phyloP scores from a whole-genome alignment of 2,329 filamentous ascomycete genomes.

The Mariannaea sp. region DNA sequence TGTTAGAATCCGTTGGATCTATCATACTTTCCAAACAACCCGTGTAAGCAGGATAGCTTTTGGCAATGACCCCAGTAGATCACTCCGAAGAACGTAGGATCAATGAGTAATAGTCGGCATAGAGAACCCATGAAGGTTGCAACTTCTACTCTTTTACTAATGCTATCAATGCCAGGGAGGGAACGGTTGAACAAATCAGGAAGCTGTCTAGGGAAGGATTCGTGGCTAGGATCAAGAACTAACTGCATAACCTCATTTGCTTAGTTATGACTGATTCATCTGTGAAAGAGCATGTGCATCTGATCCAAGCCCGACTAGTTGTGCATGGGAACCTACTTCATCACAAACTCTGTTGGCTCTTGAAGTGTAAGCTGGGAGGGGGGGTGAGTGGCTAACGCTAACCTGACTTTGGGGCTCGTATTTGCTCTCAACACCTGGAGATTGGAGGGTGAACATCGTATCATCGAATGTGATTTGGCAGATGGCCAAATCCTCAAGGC shows the following conservation, averaged over 20 bases:
- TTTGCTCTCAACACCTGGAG: slow-evolving; percentile 13
- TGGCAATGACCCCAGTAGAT: no score
- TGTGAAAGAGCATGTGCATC: no score
- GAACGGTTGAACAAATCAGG: not conserved
- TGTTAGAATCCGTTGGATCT: no score
- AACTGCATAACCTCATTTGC: not conserved
- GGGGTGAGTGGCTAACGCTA: slow-evolving; percentile 23
- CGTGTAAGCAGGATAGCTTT: no score
- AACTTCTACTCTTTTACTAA: no score
- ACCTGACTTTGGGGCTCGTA: slow-evolving; percentile 28
- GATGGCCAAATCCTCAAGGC: slow-evolving; percentile 27
- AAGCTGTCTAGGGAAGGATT: not conserved
- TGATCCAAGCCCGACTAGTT: no score
- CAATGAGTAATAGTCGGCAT: no score
- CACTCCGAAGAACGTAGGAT: no score
- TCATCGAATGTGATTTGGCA: slow-evolving; percentile 38
- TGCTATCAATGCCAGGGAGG: no score
- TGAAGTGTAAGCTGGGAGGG: slow-evolving; percentile 14
- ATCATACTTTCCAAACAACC: no score
- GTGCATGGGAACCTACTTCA: no score
- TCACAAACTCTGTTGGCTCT: slow-evolving; percentile 34
- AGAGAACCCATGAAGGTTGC: no score
- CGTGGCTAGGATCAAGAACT: not conserved
- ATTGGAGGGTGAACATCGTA: slow-evolving; percentile 24
- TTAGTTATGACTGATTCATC: not conserved